Evolutionary conservation across 1,284 basidiomycete species (phyloP), one percentile per base, ranked within the genome.

Genomic region (Trichosporon inkin): DNA sequence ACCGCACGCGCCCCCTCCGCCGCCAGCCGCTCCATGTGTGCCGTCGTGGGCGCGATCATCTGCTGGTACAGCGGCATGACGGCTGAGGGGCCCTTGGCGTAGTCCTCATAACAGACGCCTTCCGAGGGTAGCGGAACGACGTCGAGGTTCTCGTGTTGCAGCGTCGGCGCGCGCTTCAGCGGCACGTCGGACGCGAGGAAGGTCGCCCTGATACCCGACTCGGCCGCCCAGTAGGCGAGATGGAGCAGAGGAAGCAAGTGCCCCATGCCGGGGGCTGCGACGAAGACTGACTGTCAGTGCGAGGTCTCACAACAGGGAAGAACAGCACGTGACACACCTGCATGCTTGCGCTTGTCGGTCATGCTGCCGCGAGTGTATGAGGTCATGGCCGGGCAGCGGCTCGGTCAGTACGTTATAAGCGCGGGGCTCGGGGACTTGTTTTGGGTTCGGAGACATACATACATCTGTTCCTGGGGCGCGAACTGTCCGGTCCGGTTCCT

Each of bases 31-130:
- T 47, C 44, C 3, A 47, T 13, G 3, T 47, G 22, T 4, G 44
- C 44, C 13, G 44, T 20, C 6, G 44, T 22, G 1, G 44, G 44
- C 4, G 10, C 44, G 22, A 47, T 32, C 44, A 47, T 47, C 44
- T 47, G 44, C 44, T 32, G 44, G 24, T 47, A 47, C 44, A 47
- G 44, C 13, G 44, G 44, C 44, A 28, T 47, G 16, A 47, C 44
- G 44, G 44, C 22, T 8, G 13, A 11, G 11, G 44, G 44, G 16
- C 44, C 44, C 44, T 47, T 16, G 14, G 44, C 24, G 24, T 47
- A 47, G 44, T 47, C 44, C 24, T 47, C 44, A 7, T 47, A 47
- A 1, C 13, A 28, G 14, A 47, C 44, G 16, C 44, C 44, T 5
- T 13, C n/a, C 2, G 44, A 28, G 11, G 44, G 44, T 1, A 47